Base-by-base conservation (phyloP, 1,284 basidiomycete species). In the Ganoderma resinaceum region DNA sequence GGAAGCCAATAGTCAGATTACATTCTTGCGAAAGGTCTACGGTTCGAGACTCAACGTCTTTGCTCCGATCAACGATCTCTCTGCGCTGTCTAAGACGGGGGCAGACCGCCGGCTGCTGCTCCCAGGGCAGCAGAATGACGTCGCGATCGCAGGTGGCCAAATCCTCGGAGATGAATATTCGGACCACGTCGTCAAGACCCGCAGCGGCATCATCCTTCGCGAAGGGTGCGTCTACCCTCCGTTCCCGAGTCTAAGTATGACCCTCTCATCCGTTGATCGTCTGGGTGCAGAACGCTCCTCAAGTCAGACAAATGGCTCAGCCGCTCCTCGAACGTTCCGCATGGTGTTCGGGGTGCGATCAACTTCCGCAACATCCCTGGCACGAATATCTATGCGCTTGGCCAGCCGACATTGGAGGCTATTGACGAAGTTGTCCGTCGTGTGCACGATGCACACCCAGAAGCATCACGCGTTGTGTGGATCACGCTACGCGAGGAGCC, bases 401-500 rank as follows among this genome's bases (percentile, higher is more conserved):
- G 97, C 0, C 98, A 99, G 80, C 98, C 98, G 1, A 96, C 96
- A 0, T 85, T 95, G 66, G 93, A 95, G 68, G 98, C 97, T 3
- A 92, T 99, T 63, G 89, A 93, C 63, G 90, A 92, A 64, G 96
- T 98, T 1, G 87, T 98, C 12, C 80, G 84, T 2, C 85, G 88
- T n/a, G 86, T 96, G 60, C 90, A 89, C 70, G 78, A 82, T 18
- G 84, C 87, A 0, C 87, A 93, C 74, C 90, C 93, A 0, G 79
- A 81, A 14, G 85, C 90, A 0, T 84, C 85, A 12, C 86, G 86
- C 52, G 87, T 97, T 33, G 86, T 95, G 12, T 99, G 97, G 98
- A 90, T 99, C 67, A 97, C 96, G 31, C 82, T 99, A 40, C 86
- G 97, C 23, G 96, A 96, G 75, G 97, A 99, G 79, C 97, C 97